Evolutionary conservation across 345 rosid species (phyloP).

Genomic region (Leavenworthia alabamica): DNA sequence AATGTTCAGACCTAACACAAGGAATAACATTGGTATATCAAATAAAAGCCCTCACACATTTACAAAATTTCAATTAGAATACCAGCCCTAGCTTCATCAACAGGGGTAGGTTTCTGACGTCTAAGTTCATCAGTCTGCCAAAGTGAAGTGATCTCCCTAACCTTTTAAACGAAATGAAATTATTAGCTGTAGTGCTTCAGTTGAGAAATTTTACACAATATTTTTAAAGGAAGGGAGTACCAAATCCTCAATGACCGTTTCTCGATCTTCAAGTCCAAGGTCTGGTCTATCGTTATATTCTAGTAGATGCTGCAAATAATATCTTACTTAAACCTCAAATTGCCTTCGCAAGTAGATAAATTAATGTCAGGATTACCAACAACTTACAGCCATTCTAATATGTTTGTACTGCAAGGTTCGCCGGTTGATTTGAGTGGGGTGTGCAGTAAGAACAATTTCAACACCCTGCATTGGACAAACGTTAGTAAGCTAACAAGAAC

Average conservation of each 20-base stretch:
- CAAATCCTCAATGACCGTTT: conserved; percentile 89
- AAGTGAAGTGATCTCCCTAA: conserved; percentile 76
- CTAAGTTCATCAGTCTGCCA: conserved; percentile 97
- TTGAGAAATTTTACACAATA: no score
- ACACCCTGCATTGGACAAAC: conserved; percentile 52
- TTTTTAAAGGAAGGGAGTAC: conserved; percentile 34
- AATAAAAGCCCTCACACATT: neutral
- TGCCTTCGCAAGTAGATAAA: conserved; percentile 5
- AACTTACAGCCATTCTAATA: conserved; percentile 82
- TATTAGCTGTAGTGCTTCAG: neutral
- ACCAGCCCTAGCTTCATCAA: conserved; percentile 93
- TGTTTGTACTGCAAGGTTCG: conserved; percentile 95
- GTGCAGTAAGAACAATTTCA: conserved; percentile 97
- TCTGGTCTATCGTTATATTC: conserved; percentile 84
- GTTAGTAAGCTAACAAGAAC: neutral
- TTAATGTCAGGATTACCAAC: conserved; percentile 2
- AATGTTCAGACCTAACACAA: conserved; percentile 70
- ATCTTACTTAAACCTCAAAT: no score
- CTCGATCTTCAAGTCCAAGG: conserved; percentile 86
- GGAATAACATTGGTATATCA: neutral
- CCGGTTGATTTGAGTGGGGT: conserved; percentile 94
- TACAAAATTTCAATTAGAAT: conserved; percentile 12
- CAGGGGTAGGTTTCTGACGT: conserved; percentile 87
- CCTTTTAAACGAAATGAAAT: conserved; percentile 34
- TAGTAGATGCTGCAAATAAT: conserved; percentile 72